Evolutionary conservation across 495 filamentous ascomycete species (phyloP), one percentile per base, ranked within the genome.

Genomic region (Baudoinia panamericana): DNA sequence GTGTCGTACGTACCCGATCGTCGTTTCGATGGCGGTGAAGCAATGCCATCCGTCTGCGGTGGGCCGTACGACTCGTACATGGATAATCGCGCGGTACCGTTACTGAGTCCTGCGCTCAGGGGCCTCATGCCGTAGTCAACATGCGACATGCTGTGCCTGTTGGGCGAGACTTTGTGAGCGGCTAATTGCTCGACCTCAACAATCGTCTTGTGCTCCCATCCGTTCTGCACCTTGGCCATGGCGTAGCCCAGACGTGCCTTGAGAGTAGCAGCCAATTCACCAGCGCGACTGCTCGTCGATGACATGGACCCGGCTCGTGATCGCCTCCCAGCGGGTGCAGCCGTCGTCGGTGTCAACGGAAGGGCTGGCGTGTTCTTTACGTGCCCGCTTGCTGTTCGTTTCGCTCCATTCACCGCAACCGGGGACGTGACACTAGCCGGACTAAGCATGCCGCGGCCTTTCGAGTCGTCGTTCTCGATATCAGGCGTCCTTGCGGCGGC

Each of bases 161-260:
- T 61, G 2, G 76, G 72, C 5, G 73, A 74, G 22, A 58, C 64
- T 27, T 64, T 69, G 40, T 78, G 74, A 3, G 78, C 75, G 16
- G 78, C 68, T 18, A 79, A 62, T 11, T 72, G 65, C 52, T 86
- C 78, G n/a, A 81, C 65, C 45, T 87, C 75, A 32, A 75, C 72
- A 39, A 81, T 68, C 20, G 68, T 70, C 45, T 72, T 73, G 10
- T 71, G 69, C 62, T 88, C 76, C 70, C 83, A 84, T 36, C 80
- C 83, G 56, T 90, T 76, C 60, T 88, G 78, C 27, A 95, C 77
- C 57, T 93, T 93, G 51, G 87, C 72, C 64, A 88, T 83, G 25
- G 84, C 85, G 57, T 93, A 92, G 5, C 82, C 82, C 10, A 95
- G 66, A 36, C 84, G 79, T 5, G 83, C 72, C 46, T 75, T 76